phyloP scores from a whole-genome alignment of 192 early-diverging fungal genomes.

The Podila horticola region DNA sequence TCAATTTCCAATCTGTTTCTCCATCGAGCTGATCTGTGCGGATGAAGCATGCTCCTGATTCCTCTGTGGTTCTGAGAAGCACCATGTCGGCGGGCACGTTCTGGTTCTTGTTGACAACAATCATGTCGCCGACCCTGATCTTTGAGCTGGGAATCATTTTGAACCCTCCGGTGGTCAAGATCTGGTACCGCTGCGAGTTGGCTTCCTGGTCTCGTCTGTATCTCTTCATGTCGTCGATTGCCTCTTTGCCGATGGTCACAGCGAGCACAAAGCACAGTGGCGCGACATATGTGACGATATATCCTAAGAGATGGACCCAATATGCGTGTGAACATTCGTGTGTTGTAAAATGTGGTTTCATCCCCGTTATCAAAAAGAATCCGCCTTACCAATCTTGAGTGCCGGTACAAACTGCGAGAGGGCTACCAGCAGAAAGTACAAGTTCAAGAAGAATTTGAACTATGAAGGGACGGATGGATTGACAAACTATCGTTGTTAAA shows the following conservation, averaged over 20 bases:
- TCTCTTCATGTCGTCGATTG: constrained; percentile 87
- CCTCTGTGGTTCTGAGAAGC: constrained; percentile 85
- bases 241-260: constrained; percentile 94
- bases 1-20: constrained; percentile 98
- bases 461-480: constrained; percentile 29
- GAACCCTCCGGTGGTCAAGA: constrained; percentile 60
- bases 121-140: constrained; percentile 89
- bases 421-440: constrained; percentile 94
- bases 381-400: constrained; percentile 75
- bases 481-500: too few species aligned
- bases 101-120: constrained; percentile 88
- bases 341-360: background rate
- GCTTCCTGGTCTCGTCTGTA: constrained; percentile 87
- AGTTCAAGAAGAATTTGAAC: constrained; percentile 97
- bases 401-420: constrained; percentile 93
- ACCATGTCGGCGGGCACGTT: constrained; percentile 93
- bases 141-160: constrained; percentile 79
- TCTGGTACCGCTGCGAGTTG: constrained; percentile 85
- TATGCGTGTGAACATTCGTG: background rate
- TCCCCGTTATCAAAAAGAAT: background rate
- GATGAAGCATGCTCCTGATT: constrained; percentile 91
- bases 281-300: constrained; percentile 92
- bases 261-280: constrained; percentile 91
- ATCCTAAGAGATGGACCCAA: constrained; percentile 62
- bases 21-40: constrained; percentile 97